phyloP scores from a whole-genome alignment of 805 yeast genomes.

The Maudiozyma barnettii region DNA sequence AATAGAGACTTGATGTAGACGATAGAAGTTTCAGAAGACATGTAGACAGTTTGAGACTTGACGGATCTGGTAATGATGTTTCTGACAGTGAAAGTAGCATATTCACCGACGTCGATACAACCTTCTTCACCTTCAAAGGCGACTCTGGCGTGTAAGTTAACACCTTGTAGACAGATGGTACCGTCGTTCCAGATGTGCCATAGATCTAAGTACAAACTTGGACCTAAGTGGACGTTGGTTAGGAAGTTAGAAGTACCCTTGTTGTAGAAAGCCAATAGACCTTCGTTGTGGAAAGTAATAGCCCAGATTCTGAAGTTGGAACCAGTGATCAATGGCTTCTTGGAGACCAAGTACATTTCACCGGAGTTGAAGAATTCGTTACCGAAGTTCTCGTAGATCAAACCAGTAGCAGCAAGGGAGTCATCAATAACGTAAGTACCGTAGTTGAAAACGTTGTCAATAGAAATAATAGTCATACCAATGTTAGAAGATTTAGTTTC shows the following conservation, averaged over 20 bases:
- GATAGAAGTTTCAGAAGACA: slow-evolving; percentile 4
- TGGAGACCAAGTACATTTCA: not conserved
- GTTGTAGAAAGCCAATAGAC: slow-evolving; percentile 2
- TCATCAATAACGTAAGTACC: slow-evolving; percentile 5
- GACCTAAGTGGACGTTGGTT: not conserved
- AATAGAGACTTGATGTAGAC: not conserved
- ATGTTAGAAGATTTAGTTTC: not conserved
- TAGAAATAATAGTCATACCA: not conserved
- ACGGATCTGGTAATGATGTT: not conserved
- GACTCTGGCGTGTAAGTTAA: slow-evolving; percentile 1
- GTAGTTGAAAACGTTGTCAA: slow-evolving; percentile 1
- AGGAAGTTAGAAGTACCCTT: not conserved
- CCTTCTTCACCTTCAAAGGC: slow-evolving; percentile 6
- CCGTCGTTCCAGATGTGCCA: slow-evolving; percentile 6
- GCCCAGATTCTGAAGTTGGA: not conserved
- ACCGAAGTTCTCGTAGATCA: not conserved
- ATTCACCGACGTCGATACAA: slow-evolving; percentile 8
- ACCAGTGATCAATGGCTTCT: slow-evolving; percentile 1
- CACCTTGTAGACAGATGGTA: slow-evolving; percentile 7
- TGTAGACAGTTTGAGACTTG: slow-evolving; percentile 5
- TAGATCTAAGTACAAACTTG: not conserved
- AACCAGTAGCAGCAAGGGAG: slow-evolving; percentile 2
- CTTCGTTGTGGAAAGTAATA: not conserved
- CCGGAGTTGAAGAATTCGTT: slow-evolving; percentile 2
- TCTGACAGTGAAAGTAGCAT: slow-evolving; percentile 1